Evolutionary conservation across 305 asterid species (phyloP), one percentile per base, ranked within the genome.

Genomic region (Stenogyne calaminthoides): DNA sequence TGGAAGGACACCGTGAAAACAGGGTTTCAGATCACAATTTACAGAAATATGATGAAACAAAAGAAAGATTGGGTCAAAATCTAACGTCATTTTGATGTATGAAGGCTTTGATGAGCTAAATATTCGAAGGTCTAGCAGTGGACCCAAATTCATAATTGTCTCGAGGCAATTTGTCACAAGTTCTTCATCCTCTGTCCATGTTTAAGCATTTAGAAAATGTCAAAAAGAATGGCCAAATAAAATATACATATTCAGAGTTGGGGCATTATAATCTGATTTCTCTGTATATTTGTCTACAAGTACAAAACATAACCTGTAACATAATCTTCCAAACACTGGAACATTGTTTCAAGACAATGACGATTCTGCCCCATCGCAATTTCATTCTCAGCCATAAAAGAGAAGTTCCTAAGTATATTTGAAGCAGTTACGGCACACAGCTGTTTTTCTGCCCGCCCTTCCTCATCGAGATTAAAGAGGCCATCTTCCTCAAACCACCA

Each of bases 401-500:
- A 94, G 58, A 94, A 92, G 88, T 94, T 94, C 57, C 99, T 87
- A 40, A 94, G 74, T 73, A 90, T 84, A 73, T 95, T 95, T 42
- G 99, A 95, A 77, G 96, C 99, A 82, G 94, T 97, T 61, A 89
- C 96, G 75, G 99, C 97, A 82, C 91, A 89, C 29, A 84, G 91
- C 81, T 95, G 96, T 81, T 95, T 95, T 76, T 91, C 97, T 36
- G 82, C 81, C 39, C 93, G 88, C 47, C 96, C 97, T 85, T 87
- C 98, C 65, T 91, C 98, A 62, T 91, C 97, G 61, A 86, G 78
- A 80, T 94, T 91, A 80, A 94, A 94, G 75, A 94, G 84, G 79
- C 97, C 97, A 81, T 90, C 99, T 86, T 94, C 97, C 72, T 92
- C 99, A 73, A 76, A 90, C 98, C 98, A 92, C 98, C 97, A 92